These are phyloP conservation scores for Camellia oleifera DNA, from an alignment of 179 eudicot genomes.

Conservation along the genomic window DNA sequence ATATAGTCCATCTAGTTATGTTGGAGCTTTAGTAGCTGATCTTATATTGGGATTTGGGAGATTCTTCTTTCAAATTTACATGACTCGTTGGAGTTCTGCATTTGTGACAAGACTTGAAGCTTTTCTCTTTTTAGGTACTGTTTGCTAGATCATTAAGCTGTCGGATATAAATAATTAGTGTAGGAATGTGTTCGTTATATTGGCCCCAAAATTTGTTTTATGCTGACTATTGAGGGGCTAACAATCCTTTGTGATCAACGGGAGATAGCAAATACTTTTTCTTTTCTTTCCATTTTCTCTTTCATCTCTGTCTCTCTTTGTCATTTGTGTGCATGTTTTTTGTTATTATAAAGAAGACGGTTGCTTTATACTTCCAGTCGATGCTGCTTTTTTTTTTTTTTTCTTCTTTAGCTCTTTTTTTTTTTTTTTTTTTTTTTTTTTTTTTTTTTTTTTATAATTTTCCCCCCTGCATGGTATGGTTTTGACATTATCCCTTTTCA, in stretches of 20 bases:
- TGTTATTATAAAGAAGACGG: neutral
- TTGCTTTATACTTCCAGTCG: neutral
- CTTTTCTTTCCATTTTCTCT: neutral
- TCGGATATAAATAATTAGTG: neutral
- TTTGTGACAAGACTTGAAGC: neutral
- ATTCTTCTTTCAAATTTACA: neutral
- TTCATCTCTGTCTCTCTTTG: neutral
- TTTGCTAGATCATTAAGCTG: neutral
- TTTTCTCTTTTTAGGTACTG: neutral
- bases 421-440: no score
- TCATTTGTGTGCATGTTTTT: neutral
- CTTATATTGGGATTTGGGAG: neutral
- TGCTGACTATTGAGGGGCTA: neutral
- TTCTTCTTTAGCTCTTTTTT: neutral
- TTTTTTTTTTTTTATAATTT: no score
- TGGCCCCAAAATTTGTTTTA: neutral
- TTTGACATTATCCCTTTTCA: slow-evolving; percentile 24
- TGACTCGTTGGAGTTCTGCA: neutral
- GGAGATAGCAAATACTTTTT: neutral
- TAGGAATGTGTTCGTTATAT: neutral
- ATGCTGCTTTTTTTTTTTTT: neutral
- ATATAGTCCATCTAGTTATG: neutral
- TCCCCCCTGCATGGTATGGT: neutral
- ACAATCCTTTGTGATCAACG: neutral
- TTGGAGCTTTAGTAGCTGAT: neutral